Base-by-base conservation (phyloP, 2,329 filamentous ascomycete genomes). In the Ophiosphaerella herpotricha region DNA sequence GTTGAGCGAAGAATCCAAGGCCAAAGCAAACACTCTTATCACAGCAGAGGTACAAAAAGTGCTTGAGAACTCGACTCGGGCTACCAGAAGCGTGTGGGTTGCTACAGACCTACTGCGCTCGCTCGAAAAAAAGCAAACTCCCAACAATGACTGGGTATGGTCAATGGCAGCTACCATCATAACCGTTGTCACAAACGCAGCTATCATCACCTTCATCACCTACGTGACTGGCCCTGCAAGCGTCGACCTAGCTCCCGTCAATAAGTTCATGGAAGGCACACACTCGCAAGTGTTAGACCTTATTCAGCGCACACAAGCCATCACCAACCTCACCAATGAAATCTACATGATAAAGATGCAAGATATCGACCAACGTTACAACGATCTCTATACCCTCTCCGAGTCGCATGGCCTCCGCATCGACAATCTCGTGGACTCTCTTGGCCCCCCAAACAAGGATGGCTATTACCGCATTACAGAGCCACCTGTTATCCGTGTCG, bases 381-480 rank as follows among this genome's bases (percentile, higher is more conserved):
- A 48, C 8, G 31, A 51, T 12, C 51, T 55, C 2, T 39, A 34
- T 24, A 45, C 40, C n/a, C n/a, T 33, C 9, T 42, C 45, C 26
- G 48, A 55, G 35, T 51, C 45, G 1, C 45, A 54, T 12, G 46
- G 44, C 13, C 43, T 53, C 14, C 60, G 61, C 39, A 56, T 66
- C 35, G 60, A 67, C 34, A 63, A 60, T 16, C 21, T 68, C 1
- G 63, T 64, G 13, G 63, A 66, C 14, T 46, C 57, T 31, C 55
- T 67, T 5, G 63, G 62, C 11, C 52, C 54, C 18, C 59, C 64
- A 3, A 62, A 66, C 32, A 47, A 46, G n/a, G 12, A 63, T 7
- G 63, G 64, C 4, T 50, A 42, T 6, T 66, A 61, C 50, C 58
- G 50, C 35, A 34, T 33, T 1, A 29, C 54, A 4, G 31, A 6